Evolutionary conservation across 768 basidiomycete species (phyloP).

Genomic region (Auricularia heimuer): DNA sequence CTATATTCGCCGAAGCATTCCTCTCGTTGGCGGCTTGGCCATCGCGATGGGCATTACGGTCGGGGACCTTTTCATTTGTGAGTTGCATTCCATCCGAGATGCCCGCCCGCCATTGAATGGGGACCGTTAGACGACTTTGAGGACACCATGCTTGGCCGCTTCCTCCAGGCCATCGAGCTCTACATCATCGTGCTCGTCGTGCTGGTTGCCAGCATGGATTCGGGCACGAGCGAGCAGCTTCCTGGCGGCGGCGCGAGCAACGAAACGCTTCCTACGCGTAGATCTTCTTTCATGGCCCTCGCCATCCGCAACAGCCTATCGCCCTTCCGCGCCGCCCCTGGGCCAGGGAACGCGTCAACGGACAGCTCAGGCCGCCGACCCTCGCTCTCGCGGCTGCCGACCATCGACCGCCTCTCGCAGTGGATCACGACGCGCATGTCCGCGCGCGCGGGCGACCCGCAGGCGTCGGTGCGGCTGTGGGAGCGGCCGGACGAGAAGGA

Average conservation of each 20-base stretch:
- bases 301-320: background rate
- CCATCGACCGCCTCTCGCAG: background rate
- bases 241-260: background rate
- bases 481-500: background rate
- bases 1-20: constrained; percentile 10
- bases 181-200: constrained; percentile 53
- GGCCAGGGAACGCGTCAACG: background rate
- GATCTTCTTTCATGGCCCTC: background rate
- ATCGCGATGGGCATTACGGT: constrained; percentile 45
- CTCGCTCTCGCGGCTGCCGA: background rate
- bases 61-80: constrained; percentile 48
- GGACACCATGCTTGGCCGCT: constrained; percentile 59
- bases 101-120: background rate
- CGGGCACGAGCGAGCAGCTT: background rate
- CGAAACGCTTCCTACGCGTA: background rate
- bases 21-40: constrained; percentile 41
- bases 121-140: constrained; percentile 47
- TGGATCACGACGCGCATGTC: background rate
- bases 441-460: background rate
- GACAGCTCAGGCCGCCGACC: background rate
- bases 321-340: background rate
- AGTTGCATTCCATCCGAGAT: constrained; percentile 21
- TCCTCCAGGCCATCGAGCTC: constrained; percentile 47
- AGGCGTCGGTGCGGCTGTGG: background rate
- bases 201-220: constrained; percentile 26